phyloP scores from a whole-genome alignment of 768 basidiomycete species.

The Hygrophorus pudorinus region DNA sequence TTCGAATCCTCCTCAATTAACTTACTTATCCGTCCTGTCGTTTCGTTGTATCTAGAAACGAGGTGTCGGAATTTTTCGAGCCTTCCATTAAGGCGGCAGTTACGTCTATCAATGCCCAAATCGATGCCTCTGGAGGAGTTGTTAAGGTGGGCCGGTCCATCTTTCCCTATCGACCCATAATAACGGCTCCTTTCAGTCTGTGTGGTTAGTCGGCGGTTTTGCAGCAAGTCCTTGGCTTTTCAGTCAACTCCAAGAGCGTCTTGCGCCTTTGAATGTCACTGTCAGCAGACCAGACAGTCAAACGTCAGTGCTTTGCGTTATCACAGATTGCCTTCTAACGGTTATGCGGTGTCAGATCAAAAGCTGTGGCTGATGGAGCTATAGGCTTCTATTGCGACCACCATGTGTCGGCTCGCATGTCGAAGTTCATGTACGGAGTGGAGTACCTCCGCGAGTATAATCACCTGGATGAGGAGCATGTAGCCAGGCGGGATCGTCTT shows the following conservation, averaged over 20 bases:
- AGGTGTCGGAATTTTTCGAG: conserved; percentile 68
- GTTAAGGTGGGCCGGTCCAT: conserved; percentile 38
- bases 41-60: conserved; percentile 16
- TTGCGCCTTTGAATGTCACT: conserved; percentile 42
- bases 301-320: conserved; percentile 37
- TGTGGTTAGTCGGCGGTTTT: conserved; percentile 78
- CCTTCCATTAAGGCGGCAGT: conserved; percentile 66
- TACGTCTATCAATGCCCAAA: conserved; percentile 58
- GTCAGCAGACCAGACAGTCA: conserved; percentile 74
- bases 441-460: conserved; percentile 68
- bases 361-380: conserved; percentile 78
- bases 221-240: conserved; percentile 80
- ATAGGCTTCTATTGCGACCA: conserved; percentile 82
- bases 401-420: conserved; percentile 73
- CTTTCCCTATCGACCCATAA: neutral
- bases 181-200: conserved; percentile 36
- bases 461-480: conserved; percentile 54
- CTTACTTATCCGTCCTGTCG: neutral
- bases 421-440: conserved; percentile 76
- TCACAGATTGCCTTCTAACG: conserved; percentile 1
- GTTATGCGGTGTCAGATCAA: conserved; percentile 41
- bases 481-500: conserved; percentile 49
- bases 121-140: conserved; percentile 55
- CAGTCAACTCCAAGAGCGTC: conserved; percentile 60
- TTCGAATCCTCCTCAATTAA: neutral